Evolutionary conservation across 805 yeast species (phyloP).

Genomic region (Vanderwaltozyma verrucispora): DNA sequence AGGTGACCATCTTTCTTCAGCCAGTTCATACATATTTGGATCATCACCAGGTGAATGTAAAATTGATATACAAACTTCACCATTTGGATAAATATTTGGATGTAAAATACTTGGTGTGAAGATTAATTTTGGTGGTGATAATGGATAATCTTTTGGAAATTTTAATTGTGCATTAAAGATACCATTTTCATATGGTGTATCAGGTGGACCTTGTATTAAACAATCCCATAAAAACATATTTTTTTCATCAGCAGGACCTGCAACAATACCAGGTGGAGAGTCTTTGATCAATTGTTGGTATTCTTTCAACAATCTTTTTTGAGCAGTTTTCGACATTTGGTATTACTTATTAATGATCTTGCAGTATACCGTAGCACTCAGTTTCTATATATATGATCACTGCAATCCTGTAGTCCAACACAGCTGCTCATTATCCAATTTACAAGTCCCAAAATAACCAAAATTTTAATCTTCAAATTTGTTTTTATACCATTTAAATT

Average conservation of each 20-base stretch:
- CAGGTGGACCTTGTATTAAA: constrained; percentile 71
- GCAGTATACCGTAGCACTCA: too few species aligned
- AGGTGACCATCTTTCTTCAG: constrained; percentile 97
- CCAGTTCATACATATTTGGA: constrained; percentile 88
- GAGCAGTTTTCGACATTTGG: constrained; percentile 56
- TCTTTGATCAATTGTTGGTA: constrained; percentile 76
- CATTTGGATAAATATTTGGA: constrained; percentile 90
- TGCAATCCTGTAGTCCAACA: too few species aligned
- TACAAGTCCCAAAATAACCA: too few species aligned
- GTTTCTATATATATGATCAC: too few species aligned
- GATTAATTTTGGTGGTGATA: constrained; percentile 67
- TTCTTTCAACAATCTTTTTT: constrained; percentile 77
- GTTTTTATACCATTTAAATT: too few species aligned
- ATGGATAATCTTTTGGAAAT: constrained; percentile 74
- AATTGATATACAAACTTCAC: constrained; percentile 92
- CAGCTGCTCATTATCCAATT: too few species aligned
- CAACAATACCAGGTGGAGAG: constrained; percentile 91
- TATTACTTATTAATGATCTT: background rate
- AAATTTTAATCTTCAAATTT: too few species aligned
- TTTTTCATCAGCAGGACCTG: constrained; percentile 71
- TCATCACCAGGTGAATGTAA: constrained; percentile 96
- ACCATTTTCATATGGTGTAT: constrained; percentile 78
- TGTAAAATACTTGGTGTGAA: constrained; percentile 79
- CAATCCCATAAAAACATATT: constrained; percentile 79
- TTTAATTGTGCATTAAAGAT: constrained; percentile 66